Evolutionary conservation across 257 asterid species (phyloP).

Genomic region (Salvia miltiorrhiza): DNA sequence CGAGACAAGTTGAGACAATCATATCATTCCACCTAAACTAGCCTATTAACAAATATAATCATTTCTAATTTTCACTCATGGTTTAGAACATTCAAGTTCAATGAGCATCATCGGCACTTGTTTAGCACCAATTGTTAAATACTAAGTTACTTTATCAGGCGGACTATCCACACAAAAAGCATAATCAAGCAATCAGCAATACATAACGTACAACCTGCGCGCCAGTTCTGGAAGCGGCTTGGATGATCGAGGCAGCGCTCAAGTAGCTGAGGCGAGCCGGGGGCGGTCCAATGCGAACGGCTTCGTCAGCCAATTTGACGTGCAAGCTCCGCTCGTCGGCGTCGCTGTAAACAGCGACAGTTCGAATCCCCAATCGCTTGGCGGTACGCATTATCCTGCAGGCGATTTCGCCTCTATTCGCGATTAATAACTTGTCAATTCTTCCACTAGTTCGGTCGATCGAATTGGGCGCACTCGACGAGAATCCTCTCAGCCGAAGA

Average conservation of each 20-base stretch:
- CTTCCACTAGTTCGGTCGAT: constrained; percentile 18
- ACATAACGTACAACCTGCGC: constrained; percentile 65
- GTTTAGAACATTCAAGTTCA: neutral
- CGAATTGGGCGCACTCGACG: constrained; percentile 41
- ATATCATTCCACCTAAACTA: neutral
- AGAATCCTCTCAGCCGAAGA: constrained; percentile 34
- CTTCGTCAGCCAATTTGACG: constrained; percentile 89
- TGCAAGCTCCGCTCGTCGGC: constrained; percentile 83
- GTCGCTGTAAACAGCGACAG: constrained; percentile 90
- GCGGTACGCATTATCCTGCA: constrained; percentile 87
- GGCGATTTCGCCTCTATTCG: constrained; percentile 95
- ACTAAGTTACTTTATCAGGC: neutral
- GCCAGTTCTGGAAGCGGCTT: constrained; percentile 75
- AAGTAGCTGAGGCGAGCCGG: constrained; percentile 94
- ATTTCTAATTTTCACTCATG: neutral
- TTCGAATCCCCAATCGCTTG: constrained; percentile 69
- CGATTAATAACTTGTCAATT: constrained; percentile 81
- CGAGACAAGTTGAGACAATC: neutral
- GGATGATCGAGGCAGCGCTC: constrained; percentile 57
- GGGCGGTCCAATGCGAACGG: constrained; percentile 88
- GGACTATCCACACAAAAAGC: neutral
- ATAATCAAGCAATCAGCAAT: constrained; percentile 8
- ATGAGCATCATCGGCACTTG: neutral
- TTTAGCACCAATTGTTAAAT: neutral
- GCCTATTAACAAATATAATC: neutral